Base-by-base conservation (phyloP, 805 yeast genomes). In the Wickerhamomyces kurtzmanii region DNA sequence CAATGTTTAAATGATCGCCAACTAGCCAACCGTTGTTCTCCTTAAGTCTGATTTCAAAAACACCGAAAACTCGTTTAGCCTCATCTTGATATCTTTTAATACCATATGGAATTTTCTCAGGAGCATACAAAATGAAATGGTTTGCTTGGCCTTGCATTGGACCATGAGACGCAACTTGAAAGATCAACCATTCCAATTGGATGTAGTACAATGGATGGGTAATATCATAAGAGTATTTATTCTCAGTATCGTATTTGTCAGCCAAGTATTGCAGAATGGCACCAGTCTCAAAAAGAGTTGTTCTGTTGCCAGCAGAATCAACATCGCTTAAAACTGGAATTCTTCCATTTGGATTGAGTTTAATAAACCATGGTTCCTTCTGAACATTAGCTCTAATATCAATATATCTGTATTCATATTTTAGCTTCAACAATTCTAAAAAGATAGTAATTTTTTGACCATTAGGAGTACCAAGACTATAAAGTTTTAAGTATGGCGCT, bases 61-160 rank as follows among this genome's bases (percentile, higher is more conserved):
- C 81, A n/a, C n/a, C n/a, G n/a, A n/a, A n/a, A n/a, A n/a, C n/a
- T n/a, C n/a, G n/a, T 15, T 57, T 51, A 7, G 75, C 61, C 39
- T 76, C 82, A 16, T 53, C 56, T 7, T 39, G 30, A 42, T 64
- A 76, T 37, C 82, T 57, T 17, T 65, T 54, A 28, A 68, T 64
- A 12, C 61, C 81, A 42, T 70, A 74, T 14, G 64, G 71, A 24
- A 70, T 42, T 40, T 71, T 65, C 35, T 69, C 80, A 0, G 55
- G 48, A 5, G 77, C 71, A 40, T 32, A 61, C 5, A 31, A 12
- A 2, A 33, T 22, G 43, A 74, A 76, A 43, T 67, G 75, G 34
- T 50, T 45, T 23, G 68, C 69, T 44, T 75, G 81, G 8, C 83
- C 82, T 41, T 65, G 74, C 63, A 65, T 69, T 31, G 82, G 81